Base-by-base conservation (phyloP, 495 filamentous ascomycete species). In the Penicillium desertorum region DNA sequence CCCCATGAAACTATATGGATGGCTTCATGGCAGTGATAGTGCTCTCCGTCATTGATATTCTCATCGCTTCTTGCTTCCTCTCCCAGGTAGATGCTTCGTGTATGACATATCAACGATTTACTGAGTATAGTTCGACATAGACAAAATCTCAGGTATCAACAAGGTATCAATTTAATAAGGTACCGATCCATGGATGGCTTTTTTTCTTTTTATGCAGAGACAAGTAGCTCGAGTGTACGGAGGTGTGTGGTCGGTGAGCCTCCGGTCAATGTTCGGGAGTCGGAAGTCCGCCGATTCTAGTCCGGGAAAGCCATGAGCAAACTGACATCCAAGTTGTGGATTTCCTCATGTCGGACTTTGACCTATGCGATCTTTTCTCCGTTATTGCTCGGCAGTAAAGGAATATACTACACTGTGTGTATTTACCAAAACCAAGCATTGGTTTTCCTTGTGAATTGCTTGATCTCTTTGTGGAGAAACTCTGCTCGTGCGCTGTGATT, bases 281-380 rank as follows among this genome's bases (percentile, higher is more conserved):
- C 59, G 16, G 47, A 55, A 8, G 55, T 53, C 9, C 7, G 17
- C 4, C 45, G 59, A 12, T 62, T 42, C 29, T 58, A 11, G 55
- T 62, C 16, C 53, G 54, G 59, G 54, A 61, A 46, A 54, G 59
- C 17, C 54, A 62, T 36, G 23, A 47, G 9, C 34, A 58, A 14
- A 62, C 30, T 3, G 36, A 46, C 22, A 58, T 58, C 41, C 45
- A 48, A 16, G 3, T 58, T 17, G 29, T 54, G 34, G 20, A 48
- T 1, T 20, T 9, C 2, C 16, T 53, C 10, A 54, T 48, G 46
- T 55, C 55, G 2, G 55, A 62, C 5, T 58, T 62, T 45, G 51
- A 23, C 14, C 1, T 16, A 37, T 37, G 34, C 34, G 5, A 37
- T 37, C 34, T 37, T 36, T 37, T 37, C 14, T 37, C 16, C 6